Conservation (phyloP, 163 green algal species). For the Scenedesmus sp. region DNA sequence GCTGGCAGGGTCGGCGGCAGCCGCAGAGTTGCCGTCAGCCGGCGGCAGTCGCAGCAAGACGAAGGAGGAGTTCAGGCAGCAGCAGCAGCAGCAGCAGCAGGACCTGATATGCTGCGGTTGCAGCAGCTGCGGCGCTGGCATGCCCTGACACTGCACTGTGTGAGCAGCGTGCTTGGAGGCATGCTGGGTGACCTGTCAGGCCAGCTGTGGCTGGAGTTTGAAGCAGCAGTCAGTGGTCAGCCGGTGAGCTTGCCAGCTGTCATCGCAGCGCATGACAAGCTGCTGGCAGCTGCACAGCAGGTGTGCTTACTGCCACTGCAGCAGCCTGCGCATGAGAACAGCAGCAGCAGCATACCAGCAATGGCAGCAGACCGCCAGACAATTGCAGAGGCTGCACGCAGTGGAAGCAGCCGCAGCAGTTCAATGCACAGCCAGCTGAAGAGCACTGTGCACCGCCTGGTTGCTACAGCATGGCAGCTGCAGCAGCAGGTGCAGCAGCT, state of each 20-base stretch:
- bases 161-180: neutral
- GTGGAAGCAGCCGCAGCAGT: constrained; percentile 13
- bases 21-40: neutral
- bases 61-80: neutral
- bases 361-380: neutral
- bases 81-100: constrained; percentile 2
- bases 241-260: constrained; percentile 30
- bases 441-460: neutral
- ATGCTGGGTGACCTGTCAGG: constrained; percentile 42
- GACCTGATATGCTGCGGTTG: neutral
- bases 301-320: constrained; percentile 41
- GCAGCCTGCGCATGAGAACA: neutral
- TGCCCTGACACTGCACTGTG: constrained; percentile 2
- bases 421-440: neutral
- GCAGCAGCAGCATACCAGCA: neutral
- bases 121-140: constrained; percentile 46
- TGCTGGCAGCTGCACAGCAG: constrained; percentile 39
- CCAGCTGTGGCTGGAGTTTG: constrained; percentile 32
- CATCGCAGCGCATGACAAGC: constrained; percentile 6
- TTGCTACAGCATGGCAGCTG: constrained; percentile 27
- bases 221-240: neutral
- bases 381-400: too few species aligned
- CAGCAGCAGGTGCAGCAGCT: constrained; percentile 36
- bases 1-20: neutral
- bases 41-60: neutral